Percentiles rank a stretch among this genome's conserved stretches.
Evolutionary conservation across 306 rosid species (phyloP).

Genomic region (Rosa multiflora): DNA sequence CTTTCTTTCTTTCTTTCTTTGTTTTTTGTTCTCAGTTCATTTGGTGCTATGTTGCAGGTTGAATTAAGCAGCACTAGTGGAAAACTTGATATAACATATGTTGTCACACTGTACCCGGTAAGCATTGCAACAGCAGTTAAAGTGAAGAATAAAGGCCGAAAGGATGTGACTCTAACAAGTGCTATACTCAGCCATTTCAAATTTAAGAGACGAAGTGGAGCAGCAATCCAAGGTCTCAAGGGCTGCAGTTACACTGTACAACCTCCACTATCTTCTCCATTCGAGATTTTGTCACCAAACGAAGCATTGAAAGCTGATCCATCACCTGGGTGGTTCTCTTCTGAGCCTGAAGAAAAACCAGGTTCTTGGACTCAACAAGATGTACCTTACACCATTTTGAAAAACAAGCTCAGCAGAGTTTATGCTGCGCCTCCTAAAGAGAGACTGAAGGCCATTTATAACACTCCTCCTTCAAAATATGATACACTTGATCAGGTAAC

Average conservation of each 20-base stretch:
- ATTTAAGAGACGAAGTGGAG: conserved; percentile 63
- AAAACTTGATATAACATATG: conserved; percentile 63
- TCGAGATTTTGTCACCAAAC: conserved; percentile 61
- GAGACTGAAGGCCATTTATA: conserved; percentile 64
- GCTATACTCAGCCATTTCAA: conserved; percentile 81
- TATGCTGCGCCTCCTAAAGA: conserved; percentile 82
- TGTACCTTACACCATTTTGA: conserved; percentile 70
- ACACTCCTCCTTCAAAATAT: conserved; percentile 84
- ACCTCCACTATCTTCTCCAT: conserved; percentile 77
- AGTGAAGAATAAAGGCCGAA: conserved; percentile 62
- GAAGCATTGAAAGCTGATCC: conserved; percentile 69
- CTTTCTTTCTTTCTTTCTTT: too few species aligned
- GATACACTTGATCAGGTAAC: conserved; percentile 88
- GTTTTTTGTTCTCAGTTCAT: neutral
- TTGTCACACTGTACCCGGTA: conserved; percentile 74
- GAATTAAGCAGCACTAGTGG: conserved; percentile 46
- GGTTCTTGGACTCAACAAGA: conserved; percentile 74
- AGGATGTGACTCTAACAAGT: conserved; percentile 51
- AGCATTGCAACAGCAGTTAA: conserved; percentile 91
- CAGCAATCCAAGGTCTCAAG: conserved; percentile 79
- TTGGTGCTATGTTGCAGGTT: conserved; percentile 31
- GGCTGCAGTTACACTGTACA: conserved; percentile 61
- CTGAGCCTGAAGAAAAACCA: conserved; percentile 50
- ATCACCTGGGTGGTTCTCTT: conserved; percentile 51
- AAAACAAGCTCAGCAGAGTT: conserved; percentile 80